These are phyloP conservation scores for Lophiostoma macrostomum DNA, from an alignment of 495 filamentous ascomycete genomes.

Conservation along the genomic window DNA sequence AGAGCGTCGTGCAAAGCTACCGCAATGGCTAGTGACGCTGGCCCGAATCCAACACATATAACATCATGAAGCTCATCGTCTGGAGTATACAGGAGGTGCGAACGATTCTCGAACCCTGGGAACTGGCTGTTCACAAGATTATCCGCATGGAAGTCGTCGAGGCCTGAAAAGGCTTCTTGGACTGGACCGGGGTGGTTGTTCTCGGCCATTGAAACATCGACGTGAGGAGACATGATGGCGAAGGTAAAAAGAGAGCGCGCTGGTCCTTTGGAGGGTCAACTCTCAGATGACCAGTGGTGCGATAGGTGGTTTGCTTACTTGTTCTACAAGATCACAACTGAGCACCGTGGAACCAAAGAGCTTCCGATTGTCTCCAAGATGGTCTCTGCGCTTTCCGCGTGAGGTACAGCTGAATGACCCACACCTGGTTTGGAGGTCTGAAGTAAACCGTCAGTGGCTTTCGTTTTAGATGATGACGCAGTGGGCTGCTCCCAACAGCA, in stretches of 20 bases:
- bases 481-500: background rate
- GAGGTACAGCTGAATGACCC: too few species aligned
- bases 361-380: too few species aligned
- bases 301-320: background rate
- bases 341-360: too few species aligned
- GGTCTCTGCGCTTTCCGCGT: too few species aligned
- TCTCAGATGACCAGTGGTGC: too few species aligned
- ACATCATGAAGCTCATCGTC: constrained; percentile 69
- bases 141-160: background rate
- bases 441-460: constrained; percentile 6
- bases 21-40: constrained; percentile 88
- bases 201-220: constrained; percentile 5
- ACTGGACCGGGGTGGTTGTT: background rate
- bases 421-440: background rate
- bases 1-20: constrained; percentile 77
- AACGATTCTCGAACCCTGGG: constrained; percentile 14
- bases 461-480: constrained; percentile 1
- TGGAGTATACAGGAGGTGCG: constrained; percentile 39
- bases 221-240: constrained; percentile 28
- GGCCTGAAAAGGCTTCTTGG: constrained; percentile 9
- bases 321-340: too few species aligned
- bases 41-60: constrained; percentile 89
- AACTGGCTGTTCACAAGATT: background rate
- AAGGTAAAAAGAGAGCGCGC: background rate
- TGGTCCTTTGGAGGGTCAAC: background rate